Evolutionary conservation across 164 flowering plant genomes (phyloP).

Genomic region (Stephania yunnanensis): DNA sequence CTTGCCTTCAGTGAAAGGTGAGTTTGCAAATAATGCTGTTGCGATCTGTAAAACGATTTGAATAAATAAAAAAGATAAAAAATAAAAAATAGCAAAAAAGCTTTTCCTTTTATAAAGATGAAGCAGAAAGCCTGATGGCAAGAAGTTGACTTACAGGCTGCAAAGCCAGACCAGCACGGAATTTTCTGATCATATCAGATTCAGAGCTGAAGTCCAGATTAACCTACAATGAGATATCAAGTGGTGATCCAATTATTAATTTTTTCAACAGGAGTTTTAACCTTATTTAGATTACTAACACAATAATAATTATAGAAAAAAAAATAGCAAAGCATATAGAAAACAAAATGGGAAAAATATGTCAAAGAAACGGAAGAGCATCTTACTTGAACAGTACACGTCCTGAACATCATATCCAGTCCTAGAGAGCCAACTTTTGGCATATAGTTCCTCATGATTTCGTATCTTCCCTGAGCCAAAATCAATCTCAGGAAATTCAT

Average conservation of each 20-base stretch:
- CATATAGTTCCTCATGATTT: slow-evolving; percentile 94
- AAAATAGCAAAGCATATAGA: not conserved
- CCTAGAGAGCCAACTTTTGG: slow-evolving; percentile 95
- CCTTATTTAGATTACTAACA: not conserved
- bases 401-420: slow-evolving; percentile 98
- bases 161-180: slow-evolving; percentile 92
- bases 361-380: not conserved
- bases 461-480: slow-evolving; percentile 87
- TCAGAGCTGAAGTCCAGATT: slow-evolving; percentile 96
- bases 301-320: not conserved
- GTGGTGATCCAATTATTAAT: not conserved
- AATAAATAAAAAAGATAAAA: slow-evolving; percentile 22
- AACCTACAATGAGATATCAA: slow-evolving; percentile 42
- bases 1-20: slow-evolving; percentile 97
- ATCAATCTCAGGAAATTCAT: slow-evolving; percentile 17
- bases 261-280: not conserved
- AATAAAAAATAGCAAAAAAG: not conserved
- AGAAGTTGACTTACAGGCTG: slow-evolving; percentile 71
- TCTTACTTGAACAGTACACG: slow-evolving; percentile 97
- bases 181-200: slow-evolving; percentile 93
- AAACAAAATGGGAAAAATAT: not conserved
- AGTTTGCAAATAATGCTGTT: slow-evolving; percentile 94
- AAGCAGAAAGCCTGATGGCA: slow-evolving; percentile 1
- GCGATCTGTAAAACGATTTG: slow-evolving; percentile 65
- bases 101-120: too few relatives aligned